Conservation (phyloP, 441 rosid species). For the Eugenia klotzschiana region DNA sequence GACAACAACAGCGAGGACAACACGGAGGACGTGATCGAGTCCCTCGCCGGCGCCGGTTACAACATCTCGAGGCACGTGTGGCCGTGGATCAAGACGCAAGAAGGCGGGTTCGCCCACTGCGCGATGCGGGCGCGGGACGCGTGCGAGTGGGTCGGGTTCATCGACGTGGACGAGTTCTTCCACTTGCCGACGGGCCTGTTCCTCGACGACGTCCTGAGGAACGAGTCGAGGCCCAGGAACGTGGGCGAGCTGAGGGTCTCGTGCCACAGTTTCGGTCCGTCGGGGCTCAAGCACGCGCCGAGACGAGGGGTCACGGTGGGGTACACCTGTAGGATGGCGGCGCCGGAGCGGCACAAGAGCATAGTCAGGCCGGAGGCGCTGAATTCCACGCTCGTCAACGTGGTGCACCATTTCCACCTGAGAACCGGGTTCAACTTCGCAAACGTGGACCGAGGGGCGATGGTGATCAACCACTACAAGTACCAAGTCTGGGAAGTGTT, state of each 20-base stretch:
- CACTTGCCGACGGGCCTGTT: conserved; percentile 29
- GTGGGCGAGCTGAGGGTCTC: conserved; percentile 45
- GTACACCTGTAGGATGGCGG: conserved; percentile 43
- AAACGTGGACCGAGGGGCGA: conserved; percentile 24
- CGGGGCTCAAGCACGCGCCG: conserved; percentile 32
- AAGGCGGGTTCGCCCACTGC: conserved; percentile 75
- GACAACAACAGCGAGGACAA: conserved; percentile 76
- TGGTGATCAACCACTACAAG: conserved; percentile 74
- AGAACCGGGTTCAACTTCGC: conserved; percentile 22
- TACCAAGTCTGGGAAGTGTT: conserved; percentile 87
- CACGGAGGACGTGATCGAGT: conserved; percentile 16
- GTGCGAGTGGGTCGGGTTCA: conserved; percentile 77
- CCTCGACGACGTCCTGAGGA: conserved; percentile 19
- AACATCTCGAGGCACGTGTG: conserved; percentile 46
- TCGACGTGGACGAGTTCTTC: conserved; percentile 66
- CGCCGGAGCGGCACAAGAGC: conserved; percentile 78
- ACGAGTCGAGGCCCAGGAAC: conserved; percentile 1
- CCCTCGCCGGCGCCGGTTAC: conserved; percentile 13
- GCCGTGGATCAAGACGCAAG: conserved; percentile 93
- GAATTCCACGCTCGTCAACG: conserved; percentile 53
- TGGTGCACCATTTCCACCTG: conserved; percentile 75
- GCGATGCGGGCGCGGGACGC: conserved; percentile 41
- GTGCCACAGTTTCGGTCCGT: conserved; percentile 68
- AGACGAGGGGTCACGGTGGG: conserved; percentile 40
- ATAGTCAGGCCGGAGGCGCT: conserved; percentile 57